These are phyloP conservation scores for Lachancea meyersii DNA, from an alignment of 805 yeast genomes.

Conservation along the genomic window DNA sequence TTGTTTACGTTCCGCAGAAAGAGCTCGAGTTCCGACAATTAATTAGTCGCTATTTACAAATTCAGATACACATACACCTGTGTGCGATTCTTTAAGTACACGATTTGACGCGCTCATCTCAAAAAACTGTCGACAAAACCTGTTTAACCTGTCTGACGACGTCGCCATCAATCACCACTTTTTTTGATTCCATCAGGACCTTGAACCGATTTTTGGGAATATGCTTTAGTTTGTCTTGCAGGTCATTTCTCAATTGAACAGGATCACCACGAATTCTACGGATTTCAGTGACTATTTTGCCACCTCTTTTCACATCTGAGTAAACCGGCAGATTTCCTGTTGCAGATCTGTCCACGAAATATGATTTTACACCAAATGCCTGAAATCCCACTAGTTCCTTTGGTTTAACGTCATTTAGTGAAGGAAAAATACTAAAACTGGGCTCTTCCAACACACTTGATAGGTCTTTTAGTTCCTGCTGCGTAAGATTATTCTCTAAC, in stretches of 20 bases:
- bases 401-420: constrained; percentile 26
- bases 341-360: constrained; percentile 42
- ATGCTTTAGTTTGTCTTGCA: constrained; percentile 45
- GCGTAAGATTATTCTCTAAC: constrained; percentile 2
- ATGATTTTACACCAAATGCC: constrained; percentile 28
- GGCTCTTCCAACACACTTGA: constrained; percentile 7
- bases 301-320: constrained; percentile 51
- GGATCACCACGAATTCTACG: constrained; percentile 67
- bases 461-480: constrained; percentile 5
- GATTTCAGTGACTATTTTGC: constrained; percentile 62
- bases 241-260: constrained; percentile 57
- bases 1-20: constrained; percentile 29
- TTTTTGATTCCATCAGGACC: constrained; percentile 45
- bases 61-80: constrained; percentile 1
- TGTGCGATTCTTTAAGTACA: not conserved
- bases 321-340: constrained; percentile 79
- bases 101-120: constrained; percentile 1
- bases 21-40: constrained; percentile 1
- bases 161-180: constrained; percentile 50
- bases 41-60: constrained; percentile 14
- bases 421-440: constrained; percentile 20
- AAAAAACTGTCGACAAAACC: constrained; percentile 17
- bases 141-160: constrained; percentile 33
- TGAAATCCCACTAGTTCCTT: constrained; percentile 25
- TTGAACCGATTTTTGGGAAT: constrained; percentile 43